Evolutionary conservation across 2,329 filamentous ascomycete genomes (phyloP), one percentile per base, ranked within the genome.

Genomic region (Apiospora koreana): DNA sequence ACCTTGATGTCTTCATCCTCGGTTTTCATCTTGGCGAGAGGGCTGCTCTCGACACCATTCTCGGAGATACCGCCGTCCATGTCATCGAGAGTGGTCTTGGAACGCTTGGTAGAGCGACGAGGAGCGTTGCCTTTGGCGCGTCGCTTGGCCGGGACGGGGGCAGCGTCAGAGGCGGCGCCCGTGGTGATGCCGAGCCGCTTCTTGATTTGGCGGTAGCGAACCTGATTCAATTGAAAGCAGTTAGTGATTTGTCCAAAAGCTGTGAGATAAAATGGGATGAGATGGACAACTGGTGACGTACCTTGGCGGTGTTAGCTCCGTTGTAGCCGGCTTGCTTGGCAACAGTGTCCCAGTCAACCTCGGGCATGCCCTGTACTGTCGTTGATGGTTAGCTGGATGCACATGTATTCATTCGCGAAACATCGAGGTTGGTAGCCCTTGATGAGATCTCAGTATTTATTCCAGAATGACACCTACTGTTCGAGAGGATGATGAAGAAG

Each of bases 121-220:
- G 65, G 16, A 3, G 25, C 3, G n/a, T n/a, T n/a, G 54, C 10
- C 3, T 28, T 12, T 12, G 54, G 18, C 54, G 6, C 9, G 2
- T 5, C 54, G 28, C 31, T 38, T 38, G 18, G 18, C 21, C 42
- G 41, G 41, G 14, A 42, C 21, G 42, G 70, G 45, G 12, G 42
- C 7, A 4, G 23, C 1, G n/a, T 16, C 28, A 9, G 25, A 2
- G 2, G 50, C 14, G 3, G 45, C 4, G 10, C 28, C 31, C 5
- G 28, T 25, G 1, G 73, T 71, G 50, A 85, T 79, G 3, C 82
- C 81, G 0, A 84, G 78, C 77, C 86, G 86, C 64, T 80, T 79
- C 76, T 84, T 87, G 71, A 88, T 82, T 71, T 88, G 85, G 3
- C 83, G 81, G 70, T 84, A 88, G 64, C 86, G 84, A 48, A 83